A percentile compares a stretch with the other conserved stretches of the same genome.
These are phyloP conservation scores for Talaromyces sp. DNA, from an alignment of 2,329 filamentous ascomycete genomes.

Conservation along the genomic window DNA sequence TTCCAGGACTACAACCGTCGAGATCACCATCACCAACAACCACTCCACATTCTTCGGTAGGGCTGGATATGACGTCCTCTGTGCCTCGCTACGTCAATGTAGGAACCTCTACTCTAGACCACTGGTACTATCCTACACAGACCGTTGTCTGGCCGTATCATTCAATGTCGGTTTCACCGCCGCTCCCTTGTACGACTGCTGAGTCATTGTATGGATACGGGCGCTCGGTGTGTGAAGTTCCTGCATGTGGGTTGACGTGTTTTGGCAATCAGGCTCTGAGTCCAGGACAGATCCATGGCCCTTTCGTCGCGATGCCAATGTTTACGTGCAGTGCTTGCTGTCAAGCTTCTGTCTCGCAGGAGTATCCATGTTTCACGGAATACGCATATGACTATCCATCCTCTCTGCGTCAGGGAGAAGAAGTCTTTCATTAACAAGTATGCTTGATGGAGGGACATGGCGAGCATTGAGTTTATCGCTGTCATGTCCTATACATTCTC, in stretches of 20 bases:
- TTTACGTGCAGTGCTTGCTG: background rate
- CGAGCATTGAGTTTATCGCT: background rate
- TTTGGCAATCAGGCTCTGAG: background rate
- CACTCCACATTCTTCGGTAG: background rate
- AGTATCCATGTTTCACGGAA: background rate
- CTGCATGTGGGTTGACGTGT: background rate
- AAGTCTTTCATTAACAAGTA: background rate
- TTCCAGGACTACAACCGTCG: background rate
- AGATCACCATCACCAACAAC: background rate
- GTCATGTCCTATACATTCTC: background rate
- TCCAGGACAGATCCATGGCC: background rate
- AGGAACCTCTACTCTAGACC: background rate
- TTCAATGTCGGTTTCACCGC: background rate
- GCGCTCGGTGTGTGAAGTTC: background rate
- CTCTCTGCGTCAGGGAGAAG: too few species aligned
- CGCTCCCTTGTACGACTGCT: constrained; percentile 2
- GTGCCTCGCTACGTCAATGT: background rate
- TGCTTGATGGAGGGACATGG: background rate
- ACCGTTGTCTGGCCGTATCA: background rate
- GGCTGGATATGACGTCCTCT: background rate
- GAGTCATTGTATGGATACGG: background rate
- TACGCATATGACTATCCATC: background rate
- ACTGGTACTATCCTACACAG: background rate
- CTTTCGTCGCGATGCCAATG: background rate
- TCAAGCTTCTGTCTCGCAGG: background rate